Evolutionary conservation across 139 green algal genomes (phyloP), one percentile per base, ranked within the genome.

Genomic region (Coelastrella sp.): DNA sequence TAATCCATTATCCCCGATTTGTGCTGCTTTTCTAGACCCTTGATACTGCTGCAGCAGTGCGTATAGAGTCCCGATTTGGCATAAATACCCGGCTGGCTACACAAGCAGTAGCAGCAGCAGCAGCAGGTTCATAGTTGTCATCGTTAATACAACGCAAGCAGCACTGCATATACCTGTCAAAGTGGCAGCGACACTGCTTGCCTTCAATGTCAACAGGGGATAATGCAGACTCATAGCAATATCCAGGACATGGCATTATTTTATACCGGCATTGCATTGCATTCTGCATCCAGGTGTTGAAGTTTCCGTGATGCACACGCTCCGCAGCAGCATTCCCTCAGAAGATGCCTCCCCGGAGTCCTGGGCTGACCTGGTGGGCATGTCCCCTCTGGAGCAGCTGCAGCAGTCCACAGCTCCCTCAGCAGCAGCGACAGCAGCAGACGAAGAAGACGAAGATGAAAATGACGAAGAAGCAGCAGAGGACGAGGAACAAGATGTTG

Each of bases 281-380:
- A 49, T 49, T 49, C 35, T 49, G 3, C 35, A 49, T 49, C 1
- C 7, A 76, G 68, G 68, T 35, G 73, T 82, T 15, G 78, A 91
- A 78, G 24, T 91, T 60, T 87, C 78, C 4, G 56, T 91, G 0
- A 87, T 86, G 63, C 87, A 91, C 78, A 91, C 79, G 12, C 79
- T 91, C 22, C 87, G 87, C 78, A 87, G 87, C 79, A 70, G 78
- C 63, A 81, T 91, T 57, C 87, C 87, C 11, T 60, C 61, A 49
- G 87, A 91, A 22, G 87, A 91, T 60, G 87, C 87, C 4, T 91
- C 87, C 11, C 87, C 87, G 25, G 87, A 91, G 78, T 65, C 78
- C 0, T 91, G 87, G 87, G 72, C 22, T n/a, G 87, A 87, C 49
- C 78, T 91, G 49, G 87, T 91, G 19, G 87, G 87, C 35, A 72